These are phyloP conservation scores for Alternaria sp. DNA, from an alignment of 2,329 filamentous ascomycete genomes.

Conservation along the genomic window DNA sequence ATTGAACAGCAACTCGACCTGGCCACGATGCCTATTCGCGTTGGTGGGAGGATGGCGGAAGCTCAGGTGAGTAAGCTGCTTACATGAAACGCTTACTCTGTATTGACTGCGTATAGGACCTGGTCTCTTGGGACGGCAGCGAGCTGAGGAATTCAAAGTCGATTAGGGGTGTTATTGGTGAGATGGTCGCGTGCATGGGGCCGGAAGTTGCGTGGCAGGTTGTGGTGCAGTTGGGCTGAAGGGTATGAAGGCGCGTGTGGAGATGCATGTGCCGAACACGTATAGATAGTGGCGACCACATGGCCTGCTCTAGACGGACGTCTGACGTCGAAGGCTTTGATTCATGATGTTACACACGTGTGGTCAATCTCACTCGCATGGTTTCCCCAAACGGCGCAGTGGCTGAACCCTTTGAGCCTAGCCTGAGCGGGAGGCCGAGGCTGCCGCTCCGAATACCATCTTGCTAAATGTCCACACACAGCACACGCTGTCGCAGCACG, in stretches of 20 bases:
- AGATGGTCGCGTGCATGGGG: conserved; percentile 73
- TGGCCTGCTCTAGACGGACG: not conserved
- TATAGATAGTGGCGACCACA: not conserved
- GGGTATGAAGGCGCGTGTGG: not conserved
- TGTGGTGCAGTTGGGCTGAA: conserved; percentile 64
- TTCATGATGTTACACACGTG: not conserved
- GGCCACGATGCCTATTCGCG: conserved; percentile 65
- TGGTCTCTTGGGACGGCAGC: conserved; percentile 68
- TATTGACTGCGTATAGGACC: conserved; percentile 55
- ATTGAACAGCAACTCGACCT: conserved; percentile 64
- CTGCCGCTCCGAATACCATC: conserved; percentile 13
- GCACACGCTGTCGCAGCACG: conserved; percentile 17
- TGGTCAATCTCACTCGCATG: not conserved
- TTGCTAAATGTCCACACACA: conserved; percentile 22
- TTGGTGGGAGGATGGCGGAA: conserved; percentile 49
- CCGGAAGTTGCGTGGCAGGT: conserved; percentile 65
- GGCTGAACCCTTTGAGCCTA: conserved; percentile 9
- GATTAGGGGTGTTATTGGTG: conserved; percentile 71
- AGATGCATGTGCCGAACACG: not conserved
- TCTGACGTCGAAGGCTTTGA: not conserved
- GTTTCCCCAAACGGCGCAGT: not conserved
- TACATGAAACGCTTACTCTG: conserved; percentile 10
- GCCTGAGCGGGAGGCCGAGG: conserved; percentile 20
- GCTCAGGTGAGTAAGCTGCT: conserved; percentile 40
- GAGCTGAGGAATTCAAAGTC: conserved; percentile 60